Evolutionary conservation across 2,329 filamentous ascomycete genomes (phyloP), one percentile per base, ranked within the genome.

Genomic region (Nannizzia gypsea): DNA sequence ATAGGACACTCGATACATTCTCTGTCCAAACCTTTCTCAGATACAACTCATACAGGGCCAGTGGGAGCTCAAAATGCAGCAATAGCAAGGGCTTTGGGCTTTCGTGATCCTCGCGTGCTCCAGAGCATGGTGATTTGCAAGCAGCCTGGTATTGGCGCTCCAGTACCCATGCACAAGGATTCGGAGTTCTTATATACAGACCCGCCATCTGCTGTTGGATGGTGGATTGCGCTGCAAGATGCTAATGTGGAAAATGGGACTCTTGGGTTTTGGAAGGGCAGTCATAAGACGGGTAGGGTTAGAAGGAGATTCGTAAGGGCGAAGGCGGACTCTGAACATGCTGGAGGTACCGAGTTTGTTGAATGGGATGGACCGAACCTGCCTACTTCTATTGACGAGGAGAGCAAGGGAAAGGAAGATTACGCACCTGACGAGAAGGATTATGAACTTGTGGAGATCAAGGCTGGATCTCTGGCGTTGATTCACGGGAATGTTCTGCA

Each of bases 121-220:
- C 93, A 99, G 78, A 93, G 88, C 72, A 99, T 99, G 93, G 81
- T 97, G 28, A 97, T 99, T 67, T 96, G 90, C 82, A 99, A 99
- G 74, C 92, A 96, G 76, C 91, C 93, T 22, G 89, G 95, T 74
- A 96, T 97, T 58, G 93, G 93, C 28, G 92, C 89, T 22, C 88
- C 88, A 1, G 93, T 97, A 48, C 90, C 88, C 0, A 84, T 90
- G 22, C 93, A 99, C 72, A 91, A 96, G 75, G 92, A 97, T 73
- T 89, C 83, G 64, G 91, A 90, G 0, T 99, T 97, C 67, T 67
- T 99, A 63, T 97, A 95, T 72, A 97, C 93, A 1, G 78, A 90
- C 65, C 87, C 89, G 40, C 92, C 92, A 0, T 88, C 83, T 42
- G 93, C 93, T 0, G 88, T 97, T 1, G 93, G 93, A 0, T 97